A percentile compares a stretch with the other conserved stretches of the same genome.
These are phyloP conservation scores for Lavandula angustifolia DNA, from an alignment of 257 asterid species.

Conservation along the genomic window DNA sequence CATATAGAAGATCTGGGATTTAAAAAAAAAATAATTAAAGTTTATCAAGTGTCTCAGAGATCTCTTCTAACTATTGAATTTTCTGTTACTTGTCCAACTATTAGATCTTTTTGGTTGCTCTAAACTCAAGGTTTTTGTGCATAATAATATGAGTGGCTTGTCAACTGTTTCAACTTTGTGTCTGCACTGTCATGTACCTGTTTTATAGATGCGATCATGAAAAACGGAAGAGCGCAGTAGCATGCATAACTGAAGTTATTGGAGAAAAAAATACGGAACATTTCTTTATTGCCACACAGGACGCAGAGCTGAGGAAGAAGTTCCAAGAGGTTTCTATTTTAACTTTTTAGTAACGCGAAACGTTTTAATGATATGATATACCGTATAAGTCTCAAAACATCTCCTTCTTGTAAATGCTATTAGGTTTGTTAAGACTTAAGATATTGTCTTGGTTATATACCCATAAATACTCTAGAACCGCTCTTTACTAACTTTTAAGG, in stretches of 20 bases:
- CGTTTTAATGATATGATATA: constrained; percentile 1
- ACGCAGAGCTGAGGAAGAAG: constrained; percentile 68
- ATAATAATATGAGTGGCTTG: neutral
- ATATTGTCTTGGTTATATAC: neutral
- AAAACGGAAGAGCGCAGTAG: constrained; percentile 63
- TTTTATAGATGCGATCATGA: constrained; percentile 83
- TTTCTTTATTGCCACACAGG: constrained; percentile 92
- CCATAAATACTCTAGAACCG: neutral
- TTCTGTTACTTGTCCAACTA: constrained; percentile 9
- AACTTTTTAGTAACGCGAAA: neutral
- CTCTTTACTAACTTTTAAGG: constrained; percentile 20
- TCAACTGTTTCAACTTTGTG: constrained; percentile 18
- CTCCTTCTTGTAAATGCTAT: neutral
- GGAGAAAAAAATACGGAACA: constrained; percentile 78
- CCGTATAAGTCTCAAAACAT: neutral
- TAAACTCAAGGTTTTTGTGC: neutral
- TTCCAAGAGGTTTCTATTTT: constrained; percentile 64
- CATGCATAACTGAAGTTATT: constrained; percentile 73
- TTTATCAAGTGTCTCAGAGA: neutral
- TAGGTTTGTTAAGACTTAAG: constrained; percentile 9
- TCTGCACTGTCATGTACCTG: constrained; percentile 25
- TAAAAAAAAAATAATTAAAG: no score
- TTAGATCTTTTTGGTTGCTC: neutral
- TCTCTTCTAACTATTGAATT: constrained; percentile 1
- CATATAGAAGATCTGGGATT: no score